phyloP scores from a whole-genome alignment of 1,284 basidiomycete species.

The Ganoderma meredithae region DNA sequence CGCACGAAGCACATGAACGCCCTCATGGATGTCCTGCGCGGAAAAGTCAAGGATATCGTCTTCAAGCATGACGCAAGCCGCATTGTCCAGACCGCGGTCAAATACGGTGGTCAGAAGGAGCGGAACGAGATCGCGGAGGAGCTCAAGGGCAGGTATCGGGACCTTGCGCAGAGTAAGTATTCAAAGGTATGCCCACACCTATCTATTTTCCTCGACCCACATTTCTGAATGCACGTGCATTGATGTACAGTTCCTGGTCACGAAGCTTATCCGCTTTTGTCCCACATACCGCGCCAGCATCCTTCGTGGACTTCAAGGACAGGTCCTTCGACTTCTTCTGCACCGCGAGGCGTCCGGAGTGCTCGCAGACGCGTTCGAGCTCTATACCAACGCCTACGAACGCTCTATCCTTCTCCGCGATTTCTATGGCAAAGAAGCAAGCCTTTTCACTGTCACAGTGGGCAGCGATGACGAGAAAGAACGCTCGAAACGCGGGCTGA shows the following conservation, averaged over 20 bases:
- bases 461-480: slow-evolving; percentile 69
- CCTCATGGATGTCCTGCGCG: slow-evolving; percentile 78
- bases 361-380: slow-evolving; percentile 86
- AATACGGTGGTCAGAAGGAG: slow-evolving; percentile 82
- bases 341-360: slow-evolving; percentile 86
- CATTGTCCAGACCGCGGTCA: slow-evolving; percentile 87
- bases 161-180: slow-evolving; percentile 86
- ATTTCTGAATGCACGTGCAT: neutral
- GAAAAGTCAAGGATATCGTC: slow-evolving; percentile 83
- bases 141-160: slow-evolving; percentile 80
- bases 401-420: slow-evolving; percentile 80
- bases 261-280: slow-evolving; percentile 83
- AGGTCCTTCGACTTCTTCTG: slow-evolving; percentile 77
- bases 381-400: slow-evolving; percentile 86
- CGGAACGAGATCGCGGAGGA: slow-evolving; percentile 82
- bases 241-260: slow-evolving; percentile 76
- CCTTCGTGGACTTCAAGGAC: slow-evolving; percentile 77
- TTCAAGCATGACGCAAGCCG: slow-evolving; percentile 91
- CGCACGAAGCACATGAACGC: slow-evolving; percentile 75
- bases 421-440: slow-evolving; percentile 89
- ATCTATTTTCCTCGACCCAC: neutral
- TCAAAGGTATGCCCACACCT: slow-evolving; percentile 68
- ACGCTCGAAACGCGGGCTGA: slow-evolving; percentile 66
- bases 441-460: slow-evolving; percentile 68
- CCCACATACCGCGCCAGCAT: slow-evolving; percentile 77